Evolutionary conservation across 176 grass and related monocot genomes (phyloP), one percentile per base, ranked within the genome.

Genomic region (Lolium rigidum): DNA sequence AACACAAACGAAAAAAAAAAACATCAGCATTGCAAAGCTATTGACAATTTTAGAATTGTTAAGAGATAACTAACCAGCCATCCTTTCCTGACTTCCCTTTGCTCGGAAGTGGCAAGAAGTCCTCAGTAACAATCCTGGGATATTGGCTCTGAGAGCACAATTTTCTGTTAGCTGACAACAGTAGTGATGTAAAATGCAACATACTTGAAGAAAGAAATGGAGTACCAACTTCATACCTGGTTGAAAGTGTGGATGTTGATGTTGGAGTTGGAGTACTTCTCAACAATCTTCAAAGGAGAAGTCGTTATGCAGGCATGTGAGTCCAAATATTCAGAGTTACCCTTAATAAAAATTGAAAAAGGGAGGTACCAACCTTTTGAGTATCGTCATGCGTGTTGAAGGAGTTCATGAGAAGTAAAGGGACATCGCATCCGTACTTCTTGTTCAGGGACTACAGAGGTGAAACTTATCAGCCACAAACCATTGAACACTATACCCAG

Each of bases 341-440:
- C 20, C 22, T 12, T 59, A 26, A 1, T 62, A 87, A 57, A 83
- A 55, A 78, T 4, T 49, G 16, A 18, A 7, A 44, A 52, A 84
- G 12, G 52, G 6, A 41, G 18, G 25, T 56, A 10, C 1, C 18
- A 69, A 99, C 97, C 94, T 94, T 99, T 49, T 88, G 87, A 64
- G 97, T 99, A 86, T 99, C 97, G 2, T 99, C 94, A 83, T 96
- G 97, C 72, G 97, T 99, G 84, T 99, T 99, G 82, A 99, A 99
- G 79, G 97, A 99, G 83, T 99, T 99, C 94, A 99, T 99, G 56
- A 99, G 86, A 78, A 99, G 86, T 65, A 99, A 81, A 49, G 94
- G 97, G 50, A 99, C 97, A 91, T 85, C 96, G 85, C 94, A 96
- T 78, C 97, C 97, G 77, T 96, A 99, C 90, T 96, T 99, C 84